Base-by-base conservation (phyloP, 2,329 filamentous ascomycete species). In the Sporothrix dimorphospora region DNA sequence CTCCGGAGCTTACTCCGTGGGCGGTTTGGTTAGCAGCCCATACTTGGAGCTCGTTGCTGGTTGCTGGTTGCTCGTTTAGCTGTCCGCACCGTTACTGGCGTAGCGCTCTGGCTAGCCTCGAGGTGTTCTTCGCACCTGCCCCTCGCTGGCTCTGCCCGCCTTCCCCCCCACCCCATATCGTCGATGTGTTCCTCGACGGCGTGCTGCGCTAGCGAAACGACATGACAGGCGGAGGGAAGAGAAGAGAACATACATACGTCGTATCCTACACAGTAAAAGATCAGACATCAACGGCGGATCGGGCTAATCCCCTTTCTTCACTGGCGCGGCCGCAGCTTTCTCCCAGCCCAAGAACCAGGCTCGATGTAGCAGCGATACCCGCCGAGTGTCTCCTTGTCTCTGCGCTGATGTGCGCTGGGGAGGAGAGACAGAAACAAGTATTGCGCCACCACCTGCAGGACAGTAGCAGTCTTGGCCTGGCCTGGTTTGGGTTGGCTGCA, bases 181-280 rank as follows among this genome's bases (percentile, higher is more conserved):
- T 53, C 59, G 66, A 70, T 70, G 61, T 40, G 72, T 73, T 70
- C 72, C 72, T 72, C 53, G 69, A 65, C 69, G 72, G 72, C 65
- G 72, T 67, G 55, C 34, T 19, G 49, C 72, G 66, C 72, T 73
- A 73, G 34, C 61, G 59, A 67, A 42, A 49, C 57, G 71, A 55
- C 38, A 24, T 53, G 45, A 30, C 65, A 53, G 45, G 42, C 63
- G 45, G 42, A 34, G 8, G 45, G 47, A 14, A n/a, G 45, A 7
- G 27, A 14, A 61, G 19, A 72, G 42, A 57, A 67, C 42, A 40
- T 40, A 24, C 24, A 66, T 27, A 4, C 0, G n/a, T n/a, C n/a
- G n/a, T n/a, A n/a, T n/a, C n/a, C n/a, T n/a, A n/a, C n/a, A 5
- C 5, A 30, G 24, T 8, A 7, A 34, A 47, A 66, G 40, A 19